phyloP scores from a whole-genome alignment of 2,329 filamentous ascomycete species.

The Triangularia verruculosa region DNA sequence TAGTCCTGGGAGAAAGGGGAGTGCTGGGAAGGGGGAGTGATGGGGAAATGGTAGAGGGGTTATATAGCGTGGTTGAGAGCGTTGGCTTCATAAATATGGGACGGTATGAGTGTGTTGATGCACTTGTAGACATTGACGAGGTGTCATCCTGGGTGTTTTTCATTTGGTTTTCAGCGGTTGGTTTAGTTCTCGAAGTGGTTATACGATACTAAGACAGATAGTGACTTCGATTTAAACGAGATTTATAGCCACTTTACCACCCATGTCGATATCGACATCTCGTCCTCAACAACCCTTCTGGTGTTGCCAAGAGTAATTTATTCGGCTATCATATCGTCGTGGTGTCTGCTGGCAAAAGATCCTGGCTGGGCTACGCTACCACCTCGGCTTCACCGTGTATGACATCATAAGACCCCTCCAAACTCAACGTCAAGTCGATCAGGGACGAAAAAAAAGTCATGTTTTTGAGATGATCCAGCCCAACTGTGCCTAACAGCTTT shows the following conservation, averaged over 20 bases:
- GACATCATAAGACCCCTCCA: conserved; percentile 1
- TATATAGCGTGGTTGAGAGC: not conserved
- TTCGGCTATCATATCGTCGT: no score
- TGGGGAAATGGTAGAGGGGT: not conserved
- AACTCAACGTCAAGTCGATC: not conserved
- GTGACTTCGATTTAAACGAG: no score
- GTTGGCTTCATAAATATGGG: not conserved
- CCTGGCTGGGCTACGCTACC: no score
- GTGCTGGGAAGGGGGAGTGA: not conserved
- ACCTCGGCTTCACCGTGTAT: not conserved
- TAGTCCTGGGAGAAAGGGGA: not conserved
- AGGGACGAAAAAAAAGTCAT: not conserved
- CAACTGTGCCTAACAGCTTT: conserved; percentile 3
- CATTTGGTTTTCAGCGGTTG: not conserved
- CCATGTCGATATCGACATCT: no score
- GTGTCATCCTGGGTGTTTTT: not conserved
- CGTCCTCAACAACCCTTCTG: no score
- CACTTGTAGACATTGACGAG: not conserved
- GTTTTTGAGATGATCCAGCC: not conserved
- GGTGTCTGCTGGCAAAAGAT: no score
- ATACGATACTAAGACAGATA: no score
- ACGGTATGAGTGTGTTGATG: not conserved
- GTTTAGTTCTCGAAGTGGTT: not conserved
- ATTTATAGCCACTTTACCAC: no score
- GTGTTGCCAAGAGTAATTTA: not conserved